Conservation (phyloP, 2,329 filamentous ascomycete genomes). For the Colletotrichum sp. region DNA sequence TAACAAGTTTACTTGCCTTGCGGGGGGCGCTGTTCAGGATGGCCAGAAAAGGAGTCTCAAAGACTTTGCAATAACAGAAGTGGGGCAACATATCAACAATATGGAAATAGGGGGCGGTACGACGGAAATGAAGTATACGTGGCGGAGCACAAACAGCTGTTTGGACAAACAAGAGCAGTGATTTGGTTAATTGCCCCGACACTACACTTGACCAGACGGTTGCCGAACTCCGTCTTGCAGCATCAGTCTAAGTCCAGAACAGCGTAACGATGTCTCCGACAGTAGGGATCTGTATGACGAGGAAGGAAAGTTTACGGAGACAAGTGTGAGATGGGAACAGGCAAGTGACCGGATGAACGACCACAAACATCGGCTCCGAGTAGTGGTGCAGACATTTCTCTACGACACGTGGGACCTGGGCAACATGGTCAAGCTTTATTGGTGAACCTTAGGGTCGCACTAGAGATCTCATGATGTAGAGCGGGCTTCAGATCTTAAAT, state of each 20-base stretch:
- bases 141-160: background rate
- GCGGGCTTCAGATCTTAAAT: background rate
- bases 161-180: background rate
- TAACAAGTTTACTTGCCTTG: no score
- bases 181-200: background rate
- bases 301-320: background rate
- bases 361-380: background rate
- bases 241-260: background rate
- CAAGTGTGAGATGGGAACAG: background rate
- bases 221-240: background rate
- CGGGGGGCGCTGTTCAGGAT: no score
- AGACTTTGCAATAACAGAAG: background rate
- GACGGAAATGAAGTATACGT: background rate
- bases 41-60: background rate
- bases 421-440: background rate
- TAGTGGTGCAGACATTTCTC: background rate
- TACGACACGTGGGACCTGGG: background rate
- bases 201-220: background rate
- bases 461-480: background rate
- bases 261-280: background rate
- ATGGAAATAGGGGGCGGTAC: background rate
- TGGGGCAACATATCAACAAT: background rate
- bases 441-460: background rate
- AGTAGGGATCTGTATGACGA: background rate
- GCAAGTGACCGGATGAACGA: background rate